Base-by-base conservation (phyloP, 306 rosid species). In the Trifolium subterraneum region DNA sequence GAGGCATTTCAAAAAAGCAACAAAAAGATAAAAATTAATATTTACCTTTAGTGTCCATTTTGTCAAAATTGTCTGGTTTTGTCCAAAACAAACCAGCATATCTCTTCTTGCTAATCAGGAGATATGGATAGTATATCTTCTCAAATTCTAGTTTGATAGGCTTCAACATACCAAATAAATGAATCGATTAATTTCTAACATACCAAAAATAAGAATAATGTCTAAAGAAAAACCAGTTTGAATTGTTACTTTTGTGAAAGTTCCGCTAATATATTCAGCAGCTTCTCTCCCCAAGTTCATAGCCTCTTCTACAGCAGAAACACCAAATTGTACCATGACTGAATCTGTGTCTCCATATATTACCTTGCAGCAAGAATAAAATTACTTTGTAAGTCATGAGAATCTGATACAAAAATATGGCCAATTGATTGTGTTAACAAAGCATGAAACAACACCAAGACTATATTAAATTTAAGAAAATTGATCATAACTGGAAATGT, bases 61-160 rank as follows among this genome's bases (percentile, higher is more conserved):
- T 94, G 83, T 94, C 98, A 71, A 82, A 90, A 52, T 79, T 87
- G 54, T 86, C 85, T 1, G 91, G 89, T 70, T 80, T 89, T 80
- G 96, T 94, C 98, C 97, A 94, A 35, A 74, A 87, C 74, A 94
- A 86, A 90, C 98, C 98, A 73, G 98, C 97, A 78, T 94, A 94
- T 78, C 98, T 91, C 88, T 94, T 94, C 88, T 94, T 94, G 92
- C 97, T 94, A 73, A 90, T 94, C 77, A 94, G 83, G 76, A 94
- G 96, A 84, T 91, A 94, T 31, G 97, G 98, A 87, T 78, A 88
- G 78, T 94, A 94, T 79, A 94, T 82, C 91, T 91, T 94, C 85
- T 94, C 98, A 87, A 94, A 94, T 88, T 94, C 98, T 25, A 94
- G 86, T 75, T 88, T 94, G 88, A 94, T 94, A 66, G 98, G 98